Evolutionary conservation across 139 green algal species (phyloP).

Genomic region (Gonium pectorale): DNA sequence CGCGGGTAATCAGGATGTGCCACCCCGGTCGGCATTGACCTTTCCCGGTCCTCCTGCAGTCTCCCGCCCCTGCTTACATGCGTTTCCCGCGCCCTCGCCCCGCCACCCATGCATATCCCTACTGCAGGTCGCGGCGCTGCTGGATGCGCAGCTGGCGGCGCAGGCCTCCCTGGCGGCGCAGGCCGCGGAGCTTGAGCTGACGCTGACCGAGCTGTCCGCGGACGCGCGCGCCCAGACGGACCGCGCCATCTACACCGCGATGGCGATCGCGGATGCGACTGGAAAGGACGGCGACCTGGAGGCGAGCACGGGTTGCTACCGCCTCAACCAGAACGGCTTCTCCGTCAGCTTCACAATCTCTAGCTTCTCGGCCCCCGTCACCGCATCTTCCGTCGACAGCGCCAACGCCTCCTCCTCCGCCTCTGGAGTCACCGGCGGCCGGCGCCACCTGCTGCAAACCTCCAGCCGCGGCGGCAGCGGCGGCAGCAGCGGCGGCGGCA

Average conservation of each 20-base stretch:
- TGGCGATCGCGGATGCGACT: not conserved
- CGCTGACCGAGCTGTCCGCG: not conserved
- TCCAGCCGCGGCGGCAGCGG: not conserved
- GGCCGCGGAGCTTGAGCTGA: not conserved
- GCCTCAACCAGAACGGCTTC: slow-evolving; percentile 11
- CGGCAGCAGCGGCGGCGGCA: not conserved
- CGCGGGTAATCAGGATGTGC: too few species aligned
- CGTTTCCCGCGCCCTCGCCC: too few species aligned
- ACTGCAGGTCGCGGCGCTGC: not conserved
- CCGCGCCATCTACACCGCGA: slow-evolving; percentile 2
- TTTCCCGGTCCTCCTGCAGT: too few species aligned
- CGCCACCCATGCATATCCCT: too few species aligned
- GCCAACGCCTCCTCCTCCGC: not conserved
- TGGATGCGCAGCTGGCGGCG: not conserved
- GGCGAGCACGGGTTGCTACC: slow-evolving; percentile 18
- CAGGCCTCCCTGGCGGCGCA: not conserved
- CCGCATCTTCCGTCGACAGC: not conserved
- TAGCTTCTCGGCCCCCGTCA: not conserved
- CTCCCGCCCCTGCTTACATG: too few species aligned
- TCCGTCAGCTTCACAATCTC: not conserved
- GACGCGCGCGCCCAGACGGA: slow-evolving; percentile 8
- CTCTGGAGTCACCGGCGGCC: not conserved
- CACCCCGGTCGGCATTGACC: too few species aligned
- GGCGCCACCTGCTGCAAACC: not conserved
- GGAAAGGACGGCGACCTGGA: not conserved